Evolutionary conservation across 345 rosid genomes (phyloP), one percentile per base, ranked within the genome.

Genomic region (Hibiscus trionum): DNA sequence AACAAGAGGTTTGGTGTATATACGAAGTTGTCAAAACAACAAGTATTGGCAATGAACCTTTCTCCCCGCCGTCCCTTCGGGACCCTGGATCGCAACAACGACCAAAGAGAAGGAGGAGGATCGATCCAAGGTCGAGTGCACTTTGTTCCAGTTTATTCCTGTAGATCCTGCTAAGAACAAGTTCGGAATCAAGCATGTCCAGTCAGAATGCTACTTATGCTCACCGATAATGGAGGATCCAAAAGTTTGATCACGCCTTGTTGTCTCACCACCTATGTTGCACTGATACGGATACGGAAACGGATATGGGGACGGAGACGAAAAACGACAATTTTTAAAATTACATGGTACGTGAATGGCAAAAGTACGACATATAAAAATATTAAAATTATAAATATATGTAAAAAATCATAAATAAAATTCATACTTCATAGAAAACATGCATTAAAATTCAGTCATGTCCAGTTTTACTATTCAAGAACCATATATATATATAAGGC

Each of bases 191-290:
- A 50, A 0, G 55, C 55, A 50, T 14, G 55, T 50, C 1, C 55
- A 50, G 15, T 15, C 55, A 0, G 55, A 7, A 15, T 15, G 17
- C 55, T 50, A 50, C 4, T 3, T 50, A 50, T 50, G 55, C 2
- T 2, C 11, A 46, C 2, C 50, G 0, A 0, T 0, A 3, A 0
- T 0, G n/a, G 11, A 49, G 0, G 5, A 3, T 11, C 15, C 16
- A 2, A 11, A 2, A n/a, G 53, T 14, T 11, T 3, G 7, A 35
- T 35, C 39, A 35, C 7, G 39, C n/a, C n/a, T n/a, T n/a, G n/a
- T n/a, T n/a, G n/a, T n/a, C n/a, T n/a, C n/a, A n/a, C n/a, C n/a
- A n/a, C n/a, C n/a, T n/a, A n/a, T n/a, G n/a, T n/a, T n/a, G n/a
- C n/a, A n/a, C n/a, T n/a, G n/a, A n/a, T n/a, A n/a, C n/a, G n/a